Evolutionary conservation across 2,329 filamentous ascomycete genomes (phyloP), one percentile per base, ranked within the genome.

Genomic region (Aureobasidium sp.): DNA sequence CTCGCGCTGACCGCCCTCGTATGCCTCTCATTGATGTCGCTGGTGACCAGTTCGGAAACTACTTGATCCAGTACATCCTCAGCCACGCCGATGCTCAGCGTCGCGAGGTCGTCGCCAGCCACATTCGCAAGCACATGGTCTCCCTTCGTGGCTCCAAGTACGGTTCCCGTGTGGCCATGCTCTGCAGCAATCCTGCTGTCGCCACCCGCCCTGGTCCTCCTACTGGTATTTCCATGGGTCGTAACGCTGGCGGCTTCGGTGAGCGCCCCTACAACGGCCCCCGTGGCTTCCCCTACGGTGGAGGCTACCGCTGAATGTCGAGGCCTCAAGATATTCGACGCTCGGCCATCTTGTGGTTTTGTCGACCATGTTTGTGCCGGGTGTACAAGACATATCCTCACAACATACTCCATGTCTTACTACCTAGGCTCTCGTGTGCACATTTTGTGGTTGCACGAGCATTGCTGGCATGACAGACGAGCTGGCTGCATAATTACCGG

Each of bases 101-200:
- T 73, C 90, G 91, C 62, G 95, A 99, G 72, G 80, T 96, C 66
- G 94, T 99, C 66, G 91, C 92, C 51, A 87, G 86, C 61, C 94
- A 99, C 72, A 96, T 99, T 69, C 89, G 83, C 68, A 97, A 97
- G 83, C 94, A 99, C 76, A 99, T 99, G 94, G 94, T 99, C 9
- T 99, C 94, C 61, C 88, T 99, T 53, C 90, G 94, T 64, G 94
- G 94, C 62, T 97, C 94, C 71, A 99, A 99, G 76, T 99, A 97
- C 73, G 94, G 94, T 64, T 99, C 94, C 63, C 90, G 94, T 62
- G 94, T 99, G 65, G 94, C 94, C 36, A 97, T 99, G 93, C 88
- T 99, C 60, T 99, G 95, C 79, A 96, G 91, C 77, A 97, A 97
- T 75, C 93, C 92, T 41, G 91, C 90, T 51, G 85, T 91, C 67